phyloP scores from a whole-genome alignment of 1,139 yeast species.

The Diutina catenulata region DNA sequence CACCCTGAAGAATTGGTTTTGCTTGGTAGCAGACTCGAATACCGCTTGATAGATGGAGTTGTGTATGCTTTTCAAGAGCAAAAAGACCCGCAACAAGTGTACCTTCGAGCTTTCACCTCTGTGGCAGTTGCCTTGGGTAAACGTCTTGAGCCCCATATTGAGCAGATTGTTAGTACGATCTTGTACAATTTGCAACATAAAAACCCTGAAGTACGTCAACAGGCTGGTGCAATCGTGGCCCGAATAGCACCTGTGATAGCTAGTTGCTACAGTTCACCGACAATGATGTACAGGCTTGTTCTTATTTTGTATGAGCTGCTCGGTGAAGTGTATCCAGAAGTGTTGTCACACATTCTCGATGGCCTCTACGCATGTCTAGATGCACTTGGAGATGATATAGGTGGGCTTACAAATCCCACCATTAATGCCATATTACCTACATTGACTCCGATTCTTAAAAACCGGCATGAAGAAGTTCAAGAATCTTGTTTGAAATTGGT shows the following conservation, averaged over 20 bases:
- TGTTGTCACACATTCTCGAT: constrained; percentile 69
- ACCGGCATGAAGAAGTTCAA: constrained; percentile 86
- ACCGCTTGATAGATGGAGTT: constrained; percentile 67
- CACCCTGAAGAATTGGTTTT: constrained; percentile 26
- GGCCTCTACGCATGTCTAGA: constrained; percentile 44
- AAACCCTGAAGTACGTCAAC: constrained; percentile 65
- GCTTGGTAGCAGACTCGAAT: constrained; percentile 36
- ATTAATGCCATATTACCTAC: constrained; percentile 77
- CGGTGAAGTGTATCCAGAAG: constrained; percentile 94
- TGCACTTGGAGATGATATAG: constrained; percentile 20
- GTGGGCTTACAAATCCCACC: constrained; percentile 64
- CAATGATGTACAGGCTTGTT: constrained; percentile 53
- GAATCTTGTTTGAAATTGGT: constrained; percentile 72
- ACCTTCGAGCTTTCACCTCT: constrained; percentile 56
- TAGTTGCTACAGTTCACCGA: background rate
- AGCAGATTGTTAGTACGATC: constrained; percentile 63
- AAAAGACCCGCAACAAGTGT: constrained; percentile 35
- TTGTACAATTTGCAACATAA: constrained; percentile 68
- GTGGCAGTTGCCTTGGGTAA: constrained; percentile 58
- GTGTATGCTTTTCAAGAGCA: constrained; percentile 83
- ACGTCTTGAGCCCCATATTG: constrained; percentile 62
- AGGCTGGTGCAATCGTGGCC: constrained; percentile 71
- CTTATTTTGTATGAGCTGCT: constrained; percentile 78
- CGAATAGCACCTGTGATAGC: constrained; percentile 52
- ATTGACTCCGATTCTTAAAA: constrained; percentile 81